phyloP scores from a whole-genome alignment of 2,329 filamentous ascomycete genomes.

The Aspergillus nomiae region DNA sequence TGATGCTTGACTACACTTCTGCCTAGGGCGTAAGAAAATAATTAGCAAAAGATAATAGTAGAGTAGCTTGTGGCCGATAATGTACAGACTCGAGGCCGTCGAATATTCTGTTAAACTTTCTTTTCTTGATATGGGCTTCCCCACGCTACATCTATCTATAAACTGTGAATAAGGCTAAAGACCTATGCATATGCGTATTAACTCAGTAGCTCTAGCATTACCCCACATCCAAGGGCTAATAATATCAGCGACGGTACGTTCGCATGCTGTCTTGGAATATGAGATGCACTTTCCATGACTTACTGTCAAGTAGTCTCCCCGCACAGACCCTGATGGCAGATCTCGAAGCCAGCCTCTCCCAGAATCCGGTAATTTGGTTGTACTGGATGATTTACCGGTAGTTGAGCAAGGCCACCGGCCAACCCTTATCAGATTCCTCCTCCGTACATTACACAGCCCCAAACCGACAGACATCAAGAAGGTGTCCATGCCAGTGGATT shows the following conservation, averaged over 20 bases:
- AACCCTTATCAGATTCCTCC: not conserved
- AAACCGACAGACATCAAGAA: not conserved
- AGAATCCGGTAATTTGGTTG: not conserved
- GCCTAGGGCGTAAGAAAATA: too few species aligned
- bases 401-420: not conserved
- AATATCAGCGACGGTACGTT: not conserved
- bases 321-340: not conserved
- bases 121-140: too few species aligned
- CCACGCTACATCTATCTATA: too few species aligned
- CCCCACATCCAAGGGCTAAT: not conserved
- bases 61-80: too few species aligned
- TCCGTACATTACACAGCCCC: not conserved
- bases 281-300: not conserved
- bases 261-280: not conserved
- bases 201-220: not conserved
- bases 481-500: not conserved
- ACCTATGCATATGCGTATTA: not conserved
- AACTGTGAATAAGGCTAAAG: too few species aligned
- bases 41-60: too few species aligned
- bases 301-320: fast-evolving
- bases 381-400: not conserved
- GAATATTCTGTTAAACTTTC: too few species aligned
- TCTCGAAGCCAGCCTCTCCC: not conserved
- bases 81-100: too few species aligned
- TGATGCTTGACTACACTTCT: too few species aligned